A percentile compares a stretch with the other conserved stretches of the same genome.
Evolutionary conservation across 495 filamentous ascomycete species (phyloP).

Genomic region (Penicillium coffeae): DNA sequence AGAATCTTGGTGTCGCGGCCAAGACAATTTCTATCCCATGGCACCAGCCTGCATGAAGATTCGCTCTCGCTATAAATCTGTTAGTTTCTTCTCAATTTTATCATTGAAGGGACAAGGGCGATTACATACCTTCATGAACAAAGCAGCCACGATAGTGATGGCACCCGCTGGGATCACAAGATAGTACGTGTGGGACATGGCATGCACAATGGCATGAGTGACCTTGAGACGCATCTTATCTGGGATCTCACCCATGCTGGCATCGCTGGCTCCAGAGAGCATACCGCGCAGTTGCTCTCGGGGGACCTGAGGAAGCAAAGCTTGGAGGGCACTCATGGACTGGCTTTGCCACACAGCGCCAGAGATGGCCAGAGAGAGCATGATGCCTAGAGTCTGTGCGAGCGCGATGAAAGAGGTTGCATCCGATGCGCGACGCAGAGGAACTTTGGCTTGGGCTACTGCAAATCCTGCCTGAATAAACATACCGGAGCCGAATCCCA

Average conservation of each 20-base stretch:
- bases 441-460: conserved; percentile 48
- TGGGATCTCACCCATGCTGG: conserved; percentile 33
- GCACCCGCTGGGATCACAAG: conserved; percentile 47
- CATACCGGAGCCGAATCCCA: conserved; percentile 51
- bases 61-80: conserved; percentile 3
- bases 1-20: too few relatives aligned
- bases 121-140: conserved; percentile 43
- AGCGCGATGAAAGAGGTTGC: conserved; percentile 52
- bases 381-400: conserved; percentile 50
- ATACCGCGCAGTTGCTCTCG: conserved; percentile 38
- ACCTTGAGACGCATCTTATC: conserved; percentile 31
- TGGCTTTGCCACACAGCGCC: conserved; percentile 54
- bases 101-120: too few relatives aligned
- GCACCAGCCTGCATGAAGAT: conserved; percentile 11
- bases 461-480: conserved; percentile 51
- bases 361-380: conserved; percentile 54
- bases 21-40: neutral
- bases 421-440: conserved; percentile 30
- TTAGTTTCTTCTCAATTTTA: conserved; percentile 1
- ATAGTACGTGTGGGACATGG: conserved; percentile 50
- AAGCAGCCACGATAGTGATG: conserved; percentile 37
- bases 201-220: conserved; percentile 45
- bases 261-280: conserved; percentile 44
- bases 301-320: conserved; percentile 34
- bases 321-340: conserved; percentile 7